Base-by-base conservation (phyloP, 441 rosid genomes). In the Metrosideros polymorpha region DNA sequence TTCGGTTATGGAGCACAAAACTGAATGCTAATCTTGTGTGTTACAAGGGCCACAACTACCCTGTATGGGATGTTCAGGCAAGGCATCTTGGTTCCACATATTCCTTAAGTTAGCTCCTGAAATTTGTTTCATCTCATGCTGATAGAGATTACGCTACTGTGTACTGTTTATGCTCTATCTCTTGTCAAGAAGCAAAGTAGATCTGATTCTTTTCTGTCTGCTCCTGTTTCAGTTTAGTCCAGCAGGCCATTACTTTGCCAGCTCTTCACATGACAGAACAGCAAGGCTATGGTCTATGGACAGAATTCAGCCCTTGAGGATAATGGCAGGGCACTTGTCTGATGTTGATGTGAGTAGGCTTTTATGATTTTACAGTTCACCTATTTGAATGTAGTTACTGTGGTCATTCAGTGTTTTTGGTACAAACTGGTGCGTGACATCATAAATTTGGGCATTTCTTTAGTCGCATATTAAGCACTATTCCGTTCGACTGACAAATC, bases 11-110 rank as follows among this genome's bases (percentile, higher is more conserved):
- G 84, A 66, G 52, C 86, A 83, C 50, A 32, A 85, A 61, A 82
- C 57, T 79, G 88, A 97, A 97, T 91, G 97, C 99, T 82, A 98
- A 96, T 92, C 99, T 96, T 71, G 99, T 98, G 83, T 95, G 99
- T 92, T 98, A 97, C 95, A 97, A 96, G 92, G 99, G 99, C 89
- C 99, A 98, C 86, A 98, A 98, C 89, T 98, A 96, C 90, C 99
- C 99, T 86, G 99, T 98, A 25, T 97, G 99, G 99, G 99, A 97
- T 91, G 99, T 92, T 87, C 97, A 98, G 98, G 99, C 97, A 91
- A 86, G 50, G 51, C 45, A 85, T 75, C 29, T 54, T 79, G 25
- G 7, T 75, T 49, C 53, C 47, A 27, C 83, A 71, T 52, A n/a
- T 75, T 51, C 75, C 63, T 51, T 39, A 39, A 42, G 49, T 18